Base-by-base conservation (phyloP, 495 filamentous ascomycete species). In the Xylaria intraflava region DNA sequence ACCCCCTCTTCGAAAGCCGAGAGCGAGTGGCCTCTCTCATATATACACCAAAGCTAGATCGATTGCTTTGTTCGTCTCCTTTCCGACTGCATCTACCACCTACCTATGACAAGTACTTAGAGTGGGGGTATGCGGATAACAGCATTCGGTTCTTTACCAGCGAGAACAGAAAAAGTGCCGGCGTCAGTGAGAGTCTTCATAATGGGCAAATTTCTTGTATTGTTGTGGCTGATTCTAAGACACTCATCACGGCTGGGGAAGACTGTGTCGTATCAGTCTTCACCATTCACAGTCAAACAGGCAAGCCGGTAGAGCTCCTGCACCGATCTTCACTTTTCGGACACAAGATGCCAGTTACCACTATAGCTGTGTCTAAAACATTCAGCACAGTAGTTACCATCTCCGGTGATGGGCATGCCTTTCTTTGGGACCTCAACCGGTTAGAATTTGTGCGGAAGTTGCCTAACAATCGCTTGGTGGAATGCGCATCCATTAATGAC, bases 51-150 rank as follows among this genome's bases (percentile, higher is more conserved):
- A 95, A 89, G 60, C 76, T 87, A 11, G 93, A 96, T 57, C 85
- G 87, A 24, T 71, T 98, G 9, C 75, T 98, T 38, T 93, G 86
- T 58, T 84, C 89, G n/a, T 83, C 86, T 27, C 77, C 89, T 4
- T 86, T 92, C 64, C 74, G 88, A 35, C 75, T 96, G 30, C 91
- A 96, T 59, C 84, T 97, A 12, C 89, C 90, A 1, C 91, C 94
- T 4, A 71, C 72, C 27, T 92, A 87, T 56, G 92, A 97, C 63
- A 89, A 90, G 59, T 96, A 87, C 57, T 79, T 98, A 67, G 90
- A 96, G 69, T 96, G 92, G 93, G 93, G 90, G 1, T 97, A 93
- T 64, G 85, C 89, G 6, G 93, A 98, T 72, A 88, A 86, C 57
- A 90, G 88, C 62, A 81, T 97, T 6, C 83, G 93, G 9, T 97